A percentile compares a stretch with the other conserved stretches of the same genome.
These are phyloP conservation scores for Leccinum truebloodii DNA, from an alignment of 768 basidiomycete genomes.

Conservation along the genomic window DNA sequence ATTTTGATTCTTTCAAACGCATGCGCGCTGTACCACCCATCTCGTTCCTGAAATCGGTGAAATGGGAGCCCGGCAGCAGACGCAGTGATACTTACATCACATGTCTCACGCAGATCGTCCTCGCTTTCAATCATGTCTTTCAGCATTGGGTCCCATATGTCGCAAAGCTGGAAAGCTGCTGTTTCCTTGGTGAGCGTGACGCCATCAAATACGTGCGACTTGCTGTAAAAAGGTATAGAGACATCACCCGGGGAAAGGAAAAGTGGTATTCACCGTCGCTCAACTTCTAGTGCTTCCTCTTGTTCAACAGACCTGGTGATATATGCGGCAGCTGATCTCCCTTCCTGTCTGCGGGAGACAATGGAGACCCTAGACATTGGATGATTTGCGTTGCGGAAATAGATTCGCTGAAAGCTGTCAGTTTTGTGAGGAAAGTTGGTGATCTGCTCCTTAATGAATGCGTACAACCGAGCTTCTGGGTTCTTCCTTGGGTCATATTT, in stretches of 20 bases:
- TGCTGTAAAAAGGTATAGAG: constrained; percentile 35
- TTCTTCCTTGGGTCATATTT: constrained; percentile 88
- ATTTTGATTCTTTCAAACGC: constrained; percentile 83
- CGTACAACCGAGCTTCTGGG: constrained; percentile 74
- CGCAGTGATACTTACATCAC: constrained; percentile 57
- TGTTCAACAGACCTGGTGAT: constrained; percentile 34
- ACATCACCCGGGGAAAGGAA: neutral
- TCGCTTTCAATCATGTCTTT: constrained; percentile 77
- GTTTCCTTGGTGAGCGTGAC: constrained; percentile 76
- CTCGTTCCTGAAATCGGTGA: constrained; percentile 56
- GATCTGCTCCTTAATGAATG: constrained; percentile 8
- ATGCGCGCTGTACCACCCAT: constrained; percentile 85
- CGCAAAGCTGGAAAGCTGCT: constrained; percentile 92
- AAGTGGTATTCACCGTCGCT: constrained; percentile 30
- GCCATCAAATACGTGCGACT: constrained; percentile 90
- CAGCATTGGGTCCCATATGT: constrained; percentile 86
- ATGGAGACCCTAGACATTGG: constrained; percentile 77
- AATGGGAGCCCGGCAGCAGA: neutral
- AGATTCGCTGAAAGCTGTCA: constrained; percentile 86
- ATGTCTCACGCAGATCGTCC: constrained; percentile 65
- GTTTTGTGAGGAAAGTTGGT: constrained; percentile 5
- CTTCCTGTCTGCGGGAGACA: constrained; percentile 60
- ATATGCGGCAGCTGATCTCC: constrained; percentile 32
- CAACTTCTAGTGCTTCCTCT: constrained; percentile 33
- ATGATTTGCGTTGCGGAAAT: constrained; percentile 87